phyloP scores from a whole-genome alignment of 345 rosid genomes.

The Melaleuca quinquenervia region DNA sequence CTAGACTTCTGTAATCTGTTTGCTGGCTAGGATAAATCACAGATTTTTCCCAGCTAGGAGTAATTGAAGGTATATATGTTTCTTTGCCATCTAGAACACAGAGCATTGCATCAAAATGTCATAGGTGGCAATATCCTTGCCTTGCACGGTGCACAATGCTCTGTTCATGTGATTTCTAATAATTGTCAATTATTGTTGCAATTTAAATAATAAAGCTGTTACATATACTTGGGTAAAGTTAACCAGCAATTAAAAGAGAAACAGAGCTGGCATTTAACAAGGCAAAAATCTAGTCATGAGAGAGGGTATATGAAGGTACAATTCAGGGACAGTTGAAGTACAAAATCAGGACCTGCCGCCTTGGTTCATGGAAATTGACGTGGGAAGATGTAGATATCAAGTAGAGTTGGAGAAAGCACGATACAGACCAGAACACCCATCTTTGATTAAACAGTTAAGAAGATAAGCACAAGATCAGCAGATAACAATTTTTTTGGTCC shows the following conservation, averaged over 20 bases:
- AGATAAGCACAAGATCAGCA: not conserved
- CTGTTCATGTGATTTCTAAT: not conserved
- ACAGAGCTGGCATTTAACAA: not conserved
- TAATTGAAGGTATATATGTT: not conserved
- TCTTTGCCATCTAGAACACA: not conserved
- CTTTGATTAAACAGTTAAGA: not conserved
- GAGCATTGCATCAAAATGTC: not conserved
- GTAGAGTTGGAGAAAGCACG: not conserved
- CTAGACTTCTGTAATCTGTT: not conserved
- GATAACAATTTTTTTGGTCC: not conserved
- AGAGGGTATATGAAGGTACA: not conserved
- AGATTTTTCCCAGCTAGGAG: not conserved
- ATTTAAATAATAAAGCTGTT: not conserved
- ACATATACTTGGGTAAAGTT: not conserved
- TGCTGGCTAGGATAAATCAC: not conserved
- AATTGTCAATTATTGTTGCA: not conserved
- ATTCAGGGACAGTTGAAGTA: not conserved
- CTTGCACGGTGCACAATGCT: not conserved
- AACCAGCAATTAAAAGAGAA: not conserved
- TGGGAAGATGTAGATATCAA: not conserved
- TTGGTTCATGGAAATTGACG: not conserved
- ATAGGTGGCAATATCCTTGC: not conserved
- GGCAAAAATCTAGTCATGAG: not conserved
- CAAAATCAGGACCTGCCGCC: not conserved
- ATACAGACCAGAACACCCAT: not conserved